Base-by-base conservation (phyloP, 1,284 basidiomycete genomes). In the Retiboletus flavoniger region DNA sequence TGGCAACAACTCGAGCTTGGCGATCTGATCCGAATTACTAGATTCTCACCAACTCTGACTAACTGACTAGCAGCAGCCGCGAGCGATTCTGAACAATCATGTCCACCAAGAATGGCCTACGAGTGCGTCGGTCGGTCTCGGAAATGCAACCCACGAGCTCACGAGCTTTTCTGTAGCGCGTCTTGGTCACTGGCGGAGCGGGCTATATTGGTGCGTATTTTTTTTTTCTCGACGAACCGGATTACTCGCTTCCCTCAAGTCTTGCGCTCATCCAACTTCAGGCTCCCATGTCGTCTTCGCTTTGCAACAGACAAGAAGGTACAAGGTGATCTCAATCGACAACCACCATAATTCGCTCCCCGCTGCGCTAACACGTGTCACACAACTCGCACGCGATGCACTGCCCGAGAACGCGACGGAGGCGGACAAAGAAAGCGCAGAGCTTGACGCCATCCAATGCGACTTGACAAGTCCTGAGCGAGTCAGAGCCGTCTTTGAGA, bases 331-430 rank as follows among this genome's bases (percentile, higher is more conserved):
- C 64, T 89, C 92, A n/a, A 80, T 96, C 62, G 93, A 96, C 76
- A 96, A 96, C 78, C 81, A 89, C 75, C 88, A 95, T 75, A 98
- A 98, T 72, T 93, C 95, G 2, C 86, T 85, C 63, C 84, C 90
- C 4, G 77, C 80, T 34, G 84, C 93, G 6, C 78, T 93, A 58
- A 68, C 78, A 60, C 83, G 89, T 64, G 85, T 94, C 49, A 83
- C 86, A 32, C 80, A 91, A 72, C 83, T 98, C 56, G 92, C 94
- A 9, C 80, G 79, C 55, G 83, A 84, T 53, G 79, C 82, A 58
- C 78, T 93, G 13, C 83, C 87, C 16, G 69, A 78, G 49, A 76
- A 85, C 62, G 78, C 90, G 8, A 81, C 87, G 0, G 82, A 82
- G 38, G 71, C 76, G 39, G 87, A 91, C 63, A 78, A 79, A 55